Conservation (phyloP, 441 rosid genomes). For the Pelargonium australe region DNA sequence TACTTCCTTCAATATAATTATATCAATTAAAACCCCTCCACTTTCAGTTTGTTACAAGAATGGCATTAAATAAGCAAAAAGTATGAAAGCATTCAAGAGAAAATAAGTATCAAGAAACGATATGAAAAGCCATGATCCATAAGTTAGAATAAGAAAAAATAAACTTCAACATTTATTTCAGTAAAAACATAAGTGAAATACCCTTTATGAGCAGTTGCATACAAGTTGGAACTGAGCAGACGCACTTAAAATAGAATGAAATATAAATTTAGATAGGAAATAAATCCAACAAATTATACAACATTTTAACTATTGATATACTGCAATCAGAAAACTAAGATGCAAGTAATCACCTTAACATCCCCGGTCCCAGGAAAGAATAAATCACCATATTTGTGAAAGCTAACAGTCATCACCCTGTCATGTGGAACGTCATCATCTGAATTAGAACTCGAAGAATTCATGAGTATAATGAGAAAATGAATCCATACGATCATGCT, state of each 20-base stretch:
- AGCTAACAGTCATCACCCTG: slow-evolving; percentile 99
- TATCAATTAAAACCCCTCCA: slow-evolving; percentile 23
- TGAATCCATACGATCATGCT: background rate
- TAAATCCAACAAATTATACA: background rate
- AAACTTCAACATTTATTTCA: background rate
- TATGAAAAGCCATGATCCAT: background rate
- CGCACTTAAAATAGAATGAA: background rate
- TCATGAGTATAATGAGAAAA: slow-evolving; percentile 10
- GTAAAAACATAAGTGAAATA: background rate
- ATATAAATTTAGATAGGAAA: background rate
- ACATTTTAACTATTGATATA: slow-evolving; percentile 1
- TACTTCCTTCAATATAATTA: slow-evolving; percentile 60
- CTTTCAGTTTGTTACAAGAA: slow-evolving; percentile 16
- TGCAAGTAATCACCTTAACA: slow-evolving; percentile 57
- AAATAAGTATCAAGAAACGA: background rate
- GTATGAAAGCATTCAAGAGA: background rate
- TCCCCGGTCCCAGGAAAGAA: slow-evolving; percentile 99
- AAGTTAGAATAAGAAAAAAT: background rate
- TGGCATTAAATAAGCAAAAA: slow-evolving; percentile 4
- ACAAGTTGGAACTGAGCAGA: background rate
- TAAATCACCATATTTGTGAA: slow-evolving; percentile 91
- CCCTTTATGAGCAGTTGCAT: background rate
- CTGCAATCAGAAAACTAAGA: slow-evolving; percentile 1
- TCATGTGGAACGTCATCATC: slow-evolving; percentile 19
- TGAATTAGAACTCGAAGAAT: slow-evolving; percentile 17